These are phyloP conservation scores for Setomelanomma holmii DNA, from an alignment of 2,329 filamentous ascomycete species.

Conservation along the genomic window DNA sequence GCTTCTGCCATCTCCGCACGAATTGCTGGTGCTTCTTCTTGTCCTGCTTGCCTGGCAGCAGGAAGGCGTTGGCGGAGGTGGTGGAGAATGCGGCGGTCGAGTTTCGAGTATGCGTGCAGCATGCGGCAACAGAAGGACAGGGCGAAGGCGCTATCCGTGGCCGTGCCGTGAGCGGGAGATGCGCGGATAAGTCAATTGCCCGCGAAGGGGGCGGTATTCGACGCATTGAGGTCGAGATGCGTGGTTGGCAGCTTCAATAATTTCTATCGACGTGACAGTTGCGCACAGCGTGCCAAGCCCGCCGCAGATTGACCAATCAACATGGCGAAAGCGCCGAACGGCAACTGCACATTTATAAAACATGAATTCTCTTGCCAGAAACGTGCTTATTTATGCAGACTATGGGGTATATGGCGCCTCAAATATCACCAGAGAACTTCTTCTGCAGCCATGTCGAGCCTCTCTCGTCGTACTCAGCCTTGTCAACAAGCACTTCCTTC, in stretches of 20 bases:
- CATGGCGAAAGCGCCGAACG: slow-evolving; percentile 18
- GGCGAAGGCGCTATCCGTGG: slow-evolving; percentile 20
- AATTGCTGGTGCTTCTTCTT: slow-evolving; percentile 47
- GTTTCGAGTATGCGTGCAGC: slow-evolving; percentile 24
- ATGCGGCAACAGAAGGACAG: not conserved
- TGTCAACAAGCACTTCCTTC: slow-evolving; percentile 76
- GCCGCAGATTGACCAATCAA: slow-evolving; percentile 31
- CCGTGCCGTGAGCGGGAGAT: slow-evolving; percentile 20
- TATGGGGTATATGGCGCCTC: too few species aligned
- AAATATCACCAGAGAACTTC: slow-evolving; percentile 63
- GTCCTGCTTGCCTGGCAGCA: slow-evolving; percentile 40
- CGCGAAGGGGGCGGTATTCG: slow-evolving; percentile 46
- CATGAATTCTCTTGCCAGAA: too few species aligned
- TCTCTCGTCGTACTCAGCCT: slow-evolving; percentile 88
- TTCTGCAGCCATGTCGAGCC: slow-evolving; percentile 75
- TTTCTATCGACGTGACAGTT: slow-evolving; percentile 19
- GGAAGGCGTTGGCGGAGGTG: slow-evolving; percentile 29
- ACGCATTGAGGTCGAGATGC: slow-evolving; percentile 42
- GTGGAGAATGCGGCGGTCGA: slow-evolving; percentile 41
- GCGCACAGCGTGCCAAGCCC: slow-evolving; percentile 17
- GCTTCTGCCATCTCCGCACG: slow-evolving; percentile 46
- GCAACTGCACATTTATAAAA: too few species aligned
- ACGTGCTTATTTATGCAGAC: too few species aligned
- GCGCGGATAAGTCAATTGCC: slow-evolving; percentile 38
- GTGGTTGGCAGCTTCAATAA: slow-evolving; percentile 21